Evolutionary conservation across 768 basidiomycete genomes (phyloP).

Genomic region (Mrakia gelida): DNA sequence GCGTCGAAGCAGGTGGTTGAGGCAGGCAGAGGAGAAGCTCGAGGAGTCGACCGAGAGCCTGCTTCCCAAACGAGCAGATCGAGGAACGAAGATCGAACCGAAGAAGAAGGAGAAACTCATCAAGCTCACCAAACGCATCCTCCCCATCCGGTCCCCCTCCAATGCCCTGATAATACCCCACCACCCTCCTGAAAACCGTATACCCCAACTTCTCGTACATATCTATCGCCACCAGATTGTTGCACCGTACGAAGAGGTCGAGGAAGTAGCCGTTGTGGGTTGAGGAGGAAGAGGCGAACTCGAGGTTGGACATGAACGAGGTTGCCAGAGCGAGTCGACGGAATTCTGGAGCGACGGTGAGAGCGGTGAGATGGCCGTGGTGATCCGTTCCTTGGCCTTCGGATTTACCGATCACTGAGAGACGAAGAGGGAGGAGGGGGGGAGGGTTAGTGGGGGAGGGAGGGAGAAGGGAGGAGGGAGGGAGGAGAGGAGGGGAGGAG

Average conservation of each 20-base stretch:
- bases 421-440: background rate
- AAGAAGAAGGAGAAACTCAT: no score
- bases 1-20: slow-evolving; percentile 32
- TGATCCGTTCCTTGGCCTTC: slow-evolving; percentile 65
- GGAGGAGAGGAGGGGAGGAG: background rate
- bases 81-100: no score
- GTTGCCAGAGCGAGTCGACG: slow-evolving; percentile 80
- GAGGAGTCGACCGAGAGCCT: no score
- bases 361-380: slow-evolving; percentile 83
- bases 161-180: slow-evolving; percentile 81
- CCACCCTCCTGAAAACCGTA: slow-evolving; percentile 82
- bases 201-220: slow-evolving; percentile 95
- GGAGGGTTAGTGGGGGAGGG: slow-evolving; percentile 17
- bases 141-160: slow-evolving; percentile 77
- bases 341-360: slow-evolving; percentile 91
- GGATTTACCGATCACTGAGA: slow-evolving; percentile 86
- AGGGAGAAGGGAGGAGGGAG: background rate
- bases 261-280: slow-evolving; percentile 62
- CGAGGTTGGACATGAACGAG: slow-evolving; percentile 80
- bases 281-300: slow-evolving; percentile 60
- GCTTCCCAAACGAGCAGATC: no score
- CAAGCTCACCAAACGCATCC: slow-evolving; percentile 79
- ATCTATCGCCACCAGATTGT: slow-evolving; percentile 72
- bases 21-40: no score
- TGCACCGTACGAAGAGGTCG: slow-evolving; percentile 90